Conservation (phyloP, 2,329 filamentous ascomycete genomes). For the Paraphaeosphaeria minitans region DNA sequence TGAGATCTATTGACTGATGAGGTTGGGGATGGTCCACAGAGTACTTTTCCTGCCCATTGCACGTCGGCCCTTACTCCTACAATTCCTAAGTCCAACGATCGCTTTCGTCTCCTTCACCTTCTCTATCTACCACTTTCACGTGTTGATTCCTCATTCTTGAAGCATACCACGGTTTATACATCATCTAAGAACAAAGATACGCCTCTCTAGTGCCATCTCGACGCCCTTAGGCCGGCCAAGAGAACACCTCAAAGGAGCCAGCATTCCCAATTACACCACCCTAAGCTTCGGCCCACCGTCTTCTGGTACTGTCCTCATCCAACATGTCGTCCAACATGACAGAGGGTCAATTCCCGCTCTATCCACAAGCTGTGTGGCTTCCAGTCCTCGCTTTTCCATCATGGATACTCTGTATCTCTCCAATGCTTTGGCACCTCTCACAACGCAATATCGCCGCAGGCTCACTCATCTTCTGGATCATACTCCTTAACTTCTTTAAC, state of each 20-base stretch:
- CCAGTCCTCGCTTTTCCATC: constrained; percentile 57
- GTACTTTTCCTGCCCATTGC: background rate
- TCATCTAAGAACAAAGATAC: background rate
- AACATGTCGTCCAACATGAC: background rate
- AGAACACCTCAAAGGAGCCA: background rate
- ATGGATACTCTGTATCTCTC: constrained; percentile 60
- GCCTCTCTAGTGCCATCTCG: background rate
- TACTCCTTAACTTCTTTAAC: constrained; percentile 62
- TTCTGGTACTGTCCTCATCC: background rate
- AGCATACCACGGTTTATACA: background rate
- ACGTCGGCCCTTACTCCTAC: background rate
- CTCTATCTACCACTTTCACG: background rate
- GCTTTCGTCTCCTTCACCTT: background rate
- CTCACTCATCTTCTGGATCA: constrained; percentile 61
- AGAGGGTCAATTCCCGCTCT: constrained; percentile 25
- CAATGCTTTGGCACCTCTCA: constrained; percentile 64
- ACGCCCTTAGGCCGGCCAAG: background rate
- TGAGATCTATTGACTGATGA: background rate
- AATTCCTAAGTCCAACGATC: background rate
- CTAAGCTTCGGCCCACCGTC: background rate
- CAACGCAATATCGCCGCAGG: constrained; percentile 66
- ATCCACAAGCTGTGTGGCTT: constrained; percentile 49
- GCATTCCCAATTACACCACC: background rate
- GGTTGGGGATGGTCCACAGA: background rate
- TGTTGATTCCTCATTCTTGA: background rate